Evolutionary conservation across 352 stramenopile species (phyloP).

Genomic region (Achlya hypogyna): DNA sequence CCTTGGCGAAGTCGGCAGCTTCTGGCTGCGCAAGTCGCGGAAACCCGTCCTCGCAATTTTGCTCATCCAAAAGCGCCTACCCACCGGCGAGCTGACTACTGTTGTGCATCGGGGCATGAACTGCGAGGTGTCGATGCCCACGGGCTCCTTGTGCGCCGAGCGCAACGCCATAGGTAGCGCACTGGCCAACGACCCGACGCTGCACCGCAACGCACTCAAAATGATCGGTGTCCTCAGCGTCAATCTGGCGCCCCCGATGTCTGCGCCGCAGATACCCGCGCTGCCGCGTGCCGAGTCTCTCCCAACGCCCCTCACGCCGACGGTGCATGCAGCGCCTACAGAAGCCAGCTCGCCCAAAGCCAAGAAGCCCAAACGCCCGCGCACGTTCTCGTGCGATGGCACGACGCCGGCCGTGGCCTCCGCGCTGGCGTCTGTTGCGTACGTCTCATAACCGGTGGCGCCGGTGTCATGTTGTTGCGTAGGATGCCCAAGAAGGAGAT

Average conservation of each 20-base stretch:
- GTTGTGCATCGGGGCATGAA: conserved; percentile 95
- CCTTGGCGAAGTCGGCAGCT: conserved; percentile 85
- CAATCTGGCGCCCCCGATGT: conserved; percentile 30
- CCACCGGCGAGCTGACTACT: conserved; percentile 32
- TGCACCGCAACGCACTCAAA: conserved; percentile 88
- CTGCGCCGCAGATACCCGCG: not conserved
- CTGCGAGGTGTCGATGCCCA: conserved; percentile 97
- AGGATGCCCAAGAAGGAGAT: conserved; percentile 21
- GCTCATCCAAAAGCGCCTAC: conserved; percentile 84
- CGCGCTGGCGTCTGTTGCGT: conserved; percentile 23
- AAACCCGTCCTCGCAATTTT: conserved; percentile 97
- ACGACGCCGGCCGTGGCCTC: conserved; percentile 33
- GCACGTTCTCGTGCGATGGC: conserved; percentile 75
- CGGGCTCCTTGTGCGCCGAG: conserved; percentile 93
- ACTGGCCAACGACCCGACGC: conserved; percentile 87
- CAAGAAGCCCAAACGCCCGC: conserved; percentile 71
- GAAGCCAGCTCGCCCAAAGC: conserved; percentile 14
- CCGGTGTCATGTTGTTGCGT: not conserved
- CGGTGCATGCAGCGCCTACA: not conserved
- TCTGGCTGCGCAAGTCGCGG: conserved; percentile 97
- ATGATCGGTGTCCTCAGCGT: conserved; percentile 94
- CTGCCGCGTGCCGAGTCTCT: not conserved
- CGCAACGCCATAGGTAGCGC: conserved; percentile 97
- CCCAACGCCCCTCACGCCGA: not conserved
- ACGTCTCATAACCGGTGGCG: not conserved